Evolutionary conservation across 208 protist species (phyloP).

Genomic region (Phytomonas serpens): DNA sequence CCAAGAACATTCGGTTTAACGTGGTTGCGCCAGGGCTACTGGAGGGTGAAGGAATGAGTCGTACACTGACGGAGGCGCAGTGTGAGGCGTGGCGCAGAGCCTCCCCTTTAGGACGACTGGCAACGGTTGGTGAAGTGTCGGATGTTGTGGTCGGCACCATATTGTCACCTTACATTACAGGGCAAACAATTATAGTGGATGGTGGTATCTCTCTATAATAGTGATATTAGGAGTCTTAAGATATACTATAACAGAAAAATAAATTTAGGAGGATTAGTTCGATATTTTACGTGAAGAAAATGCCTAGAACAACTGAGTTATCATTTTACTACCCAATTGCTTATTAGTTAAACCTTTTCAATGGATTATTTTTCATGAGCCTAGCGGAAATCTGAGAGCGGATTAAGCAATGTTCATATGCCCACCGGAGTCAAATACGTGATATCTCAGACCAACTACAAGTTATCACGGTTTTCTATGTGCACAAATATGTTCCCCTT

Average conservation of each 20-base stretch:
- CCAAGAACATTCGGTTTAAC: conserved; percentile 85
- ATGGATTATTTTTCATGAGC: neutral
- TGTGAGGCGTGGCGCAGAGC: conserved; percentile 32
- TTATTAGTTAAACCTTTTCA: neutral
- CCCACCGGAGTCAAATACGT: neutral
- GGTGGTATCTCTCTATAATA: conserved; percentile 30
- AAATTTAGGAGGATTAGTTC: neutral
- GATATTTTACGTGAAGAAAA: neutral
- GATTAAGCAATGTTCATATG: neutral
- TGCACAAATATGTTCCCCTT: neutral
- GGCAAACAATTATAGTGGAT: conserved; percentile 73
- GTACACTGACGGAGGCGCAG: conserved; percentile 40
- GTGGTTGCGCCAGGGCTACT: conserved; percentile 86
- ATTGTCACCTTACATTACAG: conserved; percentile 68
- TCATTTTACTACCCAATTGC: neutral
- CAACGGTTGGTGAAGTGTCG: conserved; percentile 65
- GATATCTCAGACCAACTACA: neutral
- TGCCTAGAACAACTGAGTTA: neutral
- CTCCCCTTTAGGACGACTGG: conserved; percentile 66
- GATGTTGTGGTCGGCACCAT: conserved; percentile 50
- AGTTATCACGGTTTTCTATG: neutral
- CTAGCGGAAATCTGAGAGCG: neutral
- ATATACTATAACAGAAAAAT: neutral
- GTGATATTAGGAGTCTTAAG: neutral
- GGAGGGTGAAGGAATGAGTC: conserved; percentile 75